Conservation (phyloP, 306 rosid genomes). For the Quercus agrifolia region DNA sequence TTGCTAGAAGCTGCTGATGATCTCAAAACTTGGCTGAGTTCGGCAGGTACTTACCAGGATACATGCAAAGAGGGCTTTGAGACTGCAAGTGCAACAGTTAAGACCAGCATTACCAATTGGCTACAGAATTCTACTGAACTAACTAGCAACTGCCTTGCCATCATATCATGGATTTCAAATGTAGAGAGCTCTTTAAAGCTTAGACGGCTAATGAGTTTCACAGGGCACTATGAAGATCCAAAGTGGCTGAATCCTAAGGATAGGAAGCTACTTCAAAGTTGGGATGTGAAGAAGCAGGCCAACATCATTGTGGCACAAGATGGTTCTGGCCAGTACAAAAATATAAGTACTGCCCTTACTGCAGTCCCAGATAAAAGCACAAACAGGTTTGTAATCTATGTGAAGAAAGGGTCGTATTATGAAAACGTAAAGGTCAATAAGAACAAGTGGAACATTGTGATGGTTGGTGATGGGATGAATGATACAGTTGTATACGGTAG, state of each 20-base stretch:
- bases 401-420: conserved; percentile 57
- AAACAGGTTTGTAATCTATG: conserved; percentile 62
- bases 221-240: not conserved
- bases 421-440: conserved; percentile 61
- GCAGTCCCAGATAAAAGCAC: conserved; percentile 48
- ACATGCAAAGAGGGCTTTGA: conserved; percentile 72
- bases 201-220: conserved; percentile 31
- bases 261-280: conserved; percentile 27
- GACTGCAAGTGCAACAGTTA: conserved; percentile 23
- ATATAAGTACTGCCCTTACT: conserved; percentile 52
- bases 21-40: conserved; percentile 69
- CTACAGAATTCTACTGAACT: conserved; percentile 57
- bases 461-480: conserved; percentile 78
- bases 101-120: conserved; percentile 5
- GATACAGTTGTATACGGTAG: conserved; percentile 47
- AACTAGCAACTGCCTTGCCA: conserved; percentile 80
- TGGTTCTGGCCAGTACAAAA: conserved; percentile 45
- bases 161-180: conserved; percentile 48
- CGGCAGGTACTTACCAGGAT: conserved; percentile 69
- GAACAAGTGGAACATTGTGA: conserved; percentile 64
- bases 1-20: conserved; percentile 46
- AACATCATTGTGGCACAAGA: conserved; percentile 56
- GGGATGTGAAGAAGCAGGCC: conserved; percentile 35
- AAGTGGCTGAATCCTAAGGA: conserved; percentile 30
- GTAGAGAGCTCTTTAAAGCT: conserved; percentile 15